Evolutionary conservation across 306 rosid genomes (phyloP), one percentile per base, ranked within the genome.

Genomic region (Alnus rubra): DNA sequence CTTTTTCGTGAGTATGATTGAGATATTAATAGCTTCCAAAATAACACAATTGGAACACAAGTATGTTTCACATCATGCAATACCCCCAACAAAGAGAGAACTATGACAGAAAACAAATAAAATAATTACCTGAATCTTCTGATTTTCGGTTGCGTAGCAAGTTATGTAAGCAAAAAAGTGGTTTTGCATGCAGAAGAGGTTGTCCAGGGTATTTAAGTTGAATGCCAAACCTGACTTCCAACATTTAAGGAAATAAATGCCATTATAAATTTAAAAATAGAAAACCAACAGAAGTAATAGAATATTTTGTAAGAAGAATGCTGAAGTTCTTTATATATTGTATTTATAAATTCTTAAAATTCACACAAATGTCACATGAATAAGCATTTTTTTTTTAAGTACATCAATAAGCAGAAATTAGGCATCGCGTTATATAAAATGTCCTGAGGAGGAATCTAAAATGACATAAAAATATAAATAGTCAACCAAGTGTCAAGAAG

Each of bases 181-280:
- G 98, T 80, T 95, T 92, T 60, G 86, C 98, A 14, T 19, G 81
- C 73, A 95, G 87, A 90, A 95, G 91, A 51, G 91, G 96, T 84
- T 95, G 98, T 76, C 80, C 73, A 0, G 98, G 98, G 83, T 49
- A 80, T 84, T 84, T 81, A 74, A 92, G 98, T 69, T 72, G 79
- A 90, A 91, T 91, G 79, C 76, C 83, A 85, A 80, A 88, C 89
- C 98, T 95, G 96, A 75, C 42, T 76, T 85, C 78, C 79, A 81
- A 75, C 71, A 69, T 79, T 50, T 12, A 80, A 82, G 51, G 67
- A 84, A 47, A 59, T 76, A 71, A 59, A 62, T 37, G 48, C 72
- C 62, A 74, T 72, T 62, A 48, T 45, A 52, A 62, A 74, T 23
- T 54, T 50, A 62, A 60, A 10, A 59, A 49, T 37, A 49, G 19